Conservation (phyloP, 352 stramenopile species). For the Pythium insidiosum region DNA sequence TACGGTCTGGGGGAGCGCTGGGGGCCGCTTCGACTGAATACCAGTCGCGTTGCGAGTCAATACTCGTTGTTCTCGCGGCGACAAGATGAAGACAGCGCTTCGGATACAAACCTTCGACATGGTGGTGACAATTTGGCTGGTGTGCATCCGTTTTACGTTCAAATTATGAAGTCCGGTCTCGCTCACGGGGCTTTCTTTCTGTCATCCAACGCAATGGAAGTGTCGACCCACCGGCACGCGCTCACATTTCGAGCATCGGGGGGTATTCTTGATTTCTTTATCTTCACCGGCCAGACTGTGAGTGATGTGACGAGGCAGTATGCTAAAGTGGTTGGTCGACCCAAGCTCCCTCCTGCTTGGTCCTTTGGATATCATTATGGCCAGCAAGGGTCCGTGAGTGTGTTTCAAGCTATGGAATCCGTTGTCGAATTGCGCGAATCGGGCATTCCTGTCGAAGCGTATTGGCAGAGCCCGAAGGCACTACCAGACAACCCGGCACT, state of each 20-base stretch:
- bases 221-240: slow-evolving; percentile 44
- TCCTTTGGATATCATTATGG: slow-evolving; percentile 80
- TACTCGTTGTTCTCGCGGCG: slow-evolving; percentile 56
- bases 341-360: slow-evolving; percentile 79
- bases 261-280: slow-evolving; percentile 74
- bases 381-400: slow-evolving; percentile 23
- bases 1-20: slow-evolving; percentile 76
- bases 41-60: slow-evolving; percentile 38
- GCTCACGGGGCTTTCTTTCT: slow-evolving; percentile 75
- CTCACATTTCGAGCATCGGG: slow-evolving; percentile 76
- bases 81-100: background rate
- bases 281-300: slow-evolving; percentile 59
- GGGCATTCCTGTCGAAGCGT: slow-evolving; percentile 65
- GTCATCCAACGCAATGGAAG: slow-evolving; percentile 85
- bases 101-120: slow-evolving; percentile 8
- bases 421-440: slow-evolving; percentile 25
- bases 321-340: slow-evolving; percentile 60
- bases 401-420: slow-evolving; percentile 23
- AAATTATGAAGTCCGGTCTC: slow-evolving; percentile 26
- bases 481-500: slow-evolving; percentile 44
- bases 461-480: slow-evolving; percentile 72
- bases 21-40: slow-evolving; percentile 24
- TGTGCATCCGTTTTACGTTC: slow-evolving; percentile 76
- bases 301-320: slow-evolving; percentile 65
- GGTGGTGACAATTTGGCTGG: slow-evolving; percentile 73